Conservation (phyloP, 164 flowering plant species). For the Magnolia changhungtana region DNA sequence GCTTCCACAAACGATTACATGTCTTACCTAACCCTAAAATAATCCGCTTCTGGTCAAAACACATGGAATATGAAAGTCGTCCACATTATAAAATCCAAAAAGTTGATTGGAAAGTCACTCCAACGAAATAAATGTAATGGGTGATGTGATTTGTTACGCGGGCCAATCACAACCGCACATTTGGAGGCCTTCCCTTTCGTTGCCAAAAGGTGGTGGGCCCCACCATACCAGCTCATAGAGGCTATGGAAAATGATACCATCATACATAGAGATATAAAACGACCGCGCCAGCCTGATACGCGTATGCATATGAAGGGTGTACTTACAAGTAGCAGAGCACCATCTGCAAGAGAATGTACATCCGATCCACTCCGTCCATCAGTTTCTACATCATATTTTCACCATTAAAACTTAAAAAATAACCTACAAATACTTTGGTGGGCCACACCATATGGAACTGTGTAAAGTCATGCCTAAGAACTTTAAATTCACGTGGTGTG, state of each 20-base stretch:
- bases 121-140: background rate
- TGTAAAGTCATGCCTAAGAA: too few species aligned
- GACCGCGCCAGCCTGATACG: too few species aligned
- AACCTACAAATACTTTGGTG: too few species aligned
- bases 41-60: background rate
- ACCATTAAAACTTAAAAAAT: too few species aligned
- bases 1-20: background rate
- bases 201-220: background rate
- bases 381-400: too few species aligned
- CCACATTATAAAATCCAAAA: too few species aligned
- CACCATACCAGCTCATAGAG: background rate
- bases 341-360: too few species aligned
- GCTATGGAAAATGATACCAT: background rate
- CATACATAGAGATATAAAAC: background rate
- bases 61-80: background rate
- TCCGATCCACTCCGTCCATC: too few species aligned
- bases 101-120: background rate
- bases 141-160: background rate
- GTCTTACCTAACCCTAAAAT: background rate
- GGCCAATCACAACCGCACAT: background rate
- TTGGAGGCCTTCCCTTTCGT: background rate
- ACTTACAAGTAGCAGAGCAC: too few species aligned
- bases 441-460: too few species aligned
- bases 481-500: too few species aligned
- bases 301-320: too few species aligned